Conservation (phyloP, 2,329 filamentous ascomycete species). For the Alternaria triticimaculans region DNA sequence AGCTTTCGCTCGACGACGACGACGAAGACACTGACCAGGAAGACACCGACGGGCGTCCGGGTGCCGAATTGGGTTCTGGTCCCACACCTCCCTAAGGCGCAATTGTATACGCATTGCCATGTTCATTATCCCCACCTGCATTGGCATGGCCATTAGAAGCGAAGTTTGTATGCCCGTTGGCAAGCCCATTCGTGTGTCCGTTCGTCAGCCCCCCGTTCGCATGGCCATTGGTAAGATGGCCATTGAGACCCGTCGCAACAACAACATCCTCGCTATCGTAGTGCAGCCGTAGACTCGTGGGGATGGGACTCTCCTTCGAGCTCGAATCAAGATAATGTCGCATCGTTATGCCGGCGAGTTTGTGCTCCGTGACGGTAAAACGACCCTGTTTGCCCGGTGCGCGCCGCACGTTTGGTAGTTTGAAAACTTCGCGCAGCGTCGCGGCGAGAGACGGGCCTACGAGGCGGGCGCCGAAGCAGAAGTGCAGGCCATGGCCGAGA, state of each 20-base stretch:
- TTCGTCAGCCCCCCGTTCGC: conserved; percentile 3
- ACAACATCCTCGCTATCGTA: conserved; percentile 31
- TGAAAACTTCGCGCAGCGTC: conserved; percentile 44
- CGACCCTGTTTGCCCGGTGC: conserved; percentile 40
- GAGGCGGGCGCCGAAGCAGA: conserved; percentile 42
- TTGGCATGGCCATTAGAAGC: conserved; percentile 19
- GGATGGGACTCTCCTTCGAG: conserved; percentile 54
- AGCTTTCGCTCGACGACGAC: not conserved
- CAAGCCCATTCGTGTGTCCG: not conserved
- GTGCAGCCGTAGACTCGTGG: conserved; percentile 33
- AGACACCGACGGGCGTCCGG: not conserved
- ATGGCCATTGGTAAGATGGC: conserved; percentile 1
- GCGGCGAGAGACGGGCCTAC: conserved; percentile 38
- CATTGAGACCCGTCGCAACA: not conserved
- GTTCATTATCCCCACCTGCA: conserved; percentile 14
- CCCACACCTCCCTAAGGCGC: conserved; percentile 13
- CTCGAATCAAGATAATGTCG: conserved; percentile 58
- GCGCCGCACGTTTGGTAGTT: conserved; percentile 40
- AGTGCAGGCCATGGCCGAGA: conserved; percentile 43
- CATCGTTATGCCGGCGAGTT: conserved; percentile 57
- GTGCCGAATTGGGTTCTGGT: not conserved
- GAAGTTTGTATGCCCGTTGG: conserved; percentile 8
- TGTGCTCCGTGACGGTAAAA: conserved; percentile 54
- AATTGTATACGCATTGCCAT: conserved; percentile 24
- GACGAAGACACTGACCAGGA: not conserved